These are phyloP conservation scores for Clitopilus hobsonii DNA, from an alignment of 768 basidiomycete species.

Conservation along the genomic window DNA sequence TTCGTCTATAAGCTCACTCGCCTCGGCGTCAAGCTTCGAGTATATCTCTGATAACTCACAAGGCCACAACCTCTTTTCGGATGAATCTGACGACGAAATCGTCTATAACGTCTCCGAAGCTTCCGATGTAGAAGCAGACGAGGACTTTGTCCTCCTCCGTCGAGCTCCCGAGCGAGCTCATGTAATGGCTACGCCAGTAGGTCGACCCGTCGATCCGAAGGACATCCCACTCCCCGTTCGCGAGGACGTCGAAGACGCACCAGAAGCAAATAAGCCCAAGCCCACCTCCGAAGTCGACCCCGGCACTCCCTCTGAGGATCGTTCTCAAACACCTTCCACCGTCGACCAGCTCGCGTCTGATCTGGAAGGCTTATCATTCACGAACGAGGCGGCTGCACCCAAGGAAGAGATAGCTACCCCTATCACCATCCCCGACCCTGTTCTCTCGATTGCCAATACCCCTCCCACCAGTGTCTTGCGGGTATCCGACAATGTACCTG, in stretches of 20 bases:
- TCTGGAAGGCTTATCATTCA: constrained; percentile 7
- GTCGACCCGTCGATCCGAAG: not conserved
- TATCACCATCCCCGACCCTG: not conserved
- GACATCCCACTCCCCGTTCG: constrained; percentile 8
- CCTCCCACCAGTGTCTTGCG: not conserved
- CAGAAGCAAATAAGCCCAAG: not conserved
- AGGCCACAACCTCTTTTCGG: constrained; percentile 11
- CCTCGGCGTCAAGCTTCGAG: not conserved
- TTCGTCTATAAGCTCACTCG: not conserved
- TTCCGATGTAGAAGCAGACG: constrained; percentile 32
- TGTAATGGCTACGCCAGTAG: not conserved
- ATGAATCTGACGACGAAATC: constrained; percentile 53
- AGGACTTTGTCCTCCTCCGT: constrained; percentile 45
- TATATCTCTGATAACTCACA: not conserved
- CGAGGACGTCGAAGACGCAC: not conserved
- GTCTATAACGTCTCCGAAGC: constrained; percentile 42
- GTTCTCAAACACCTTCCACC: constrained; percentile 2
- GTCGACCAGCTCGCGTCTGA: constrained; percentile 8
- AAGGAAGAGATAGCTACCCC: not conserved
- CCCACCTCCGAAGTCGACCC: not conserved
- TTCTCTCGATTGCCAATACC: not conserved
- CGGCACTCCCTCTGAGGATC: not conserved
- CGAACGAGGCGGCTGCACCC: not conserved
- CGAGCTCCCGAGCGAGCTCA: constrained; percentile 13
- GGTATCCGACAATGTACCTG: not conserved